Base-by-base conservation (phyloP, 192 early-diverging fungal species). In the Coemansia biformis region DNA sequence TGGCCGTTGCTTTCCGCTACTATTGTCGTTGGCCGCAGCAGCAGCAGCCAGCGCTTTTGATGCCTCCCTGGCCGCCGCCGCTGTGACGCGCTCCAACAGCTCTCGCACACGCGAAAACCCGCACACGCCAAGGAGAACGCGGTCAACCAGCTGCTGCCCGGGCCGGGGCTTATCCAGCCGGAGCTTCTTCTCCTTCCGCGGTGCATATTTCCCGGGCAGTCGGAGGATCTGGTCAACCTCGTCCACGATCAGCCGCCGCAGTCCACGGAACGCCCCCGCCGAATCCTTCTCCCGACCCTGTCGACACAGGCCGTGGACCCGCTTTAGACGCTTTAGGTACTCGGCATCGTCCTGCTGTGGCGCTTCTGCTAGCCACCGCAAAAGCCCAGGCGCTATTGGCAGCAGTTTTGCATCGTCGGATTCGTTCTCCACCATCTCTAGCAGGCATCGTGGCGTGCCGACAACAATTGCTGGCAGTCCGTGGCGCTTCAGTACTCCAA, bases 221-320 rank as follows among this genome's bases (percentile, higher is more conserved):
- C 37, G 12, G 13, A 77, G 39, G 33, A 71, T 33, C 11, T 43
- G 40, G 26, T 77, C 75, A 14, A 72, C 38, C 49, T 77, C 75
- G 21, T 77, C 75, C 13, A 77, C 29, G 0, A 63, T 46, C 24
- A 71, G 44, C 26, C 58, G 37, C 26, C 54, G 43, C 42, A 73
- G n/a, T 5, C 51, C 57, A 10, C 46, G 41, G 12, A 64, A 15
- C 19, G 12, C 54, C 4, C n/a, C 46, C 4, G 38, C 42, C 48
- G 17, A 8, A 4, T 13, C 30, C 3, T 28, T 18, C 12, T 18
- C 42, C 24, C 24, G 24, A 1, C 31, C 13, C 7, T 36, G 32
- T 4, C 31, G 23, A 5, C 23, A 34, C 18, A 10, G 18, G 12
- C 17, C 42, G 15, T 54, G 51, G 3, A 34, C 16, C 4, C 24